Evolutionary conservation across 441 rosid genomes (phyloP).

Genomic region (Eutrema salsugineum): DNA sequence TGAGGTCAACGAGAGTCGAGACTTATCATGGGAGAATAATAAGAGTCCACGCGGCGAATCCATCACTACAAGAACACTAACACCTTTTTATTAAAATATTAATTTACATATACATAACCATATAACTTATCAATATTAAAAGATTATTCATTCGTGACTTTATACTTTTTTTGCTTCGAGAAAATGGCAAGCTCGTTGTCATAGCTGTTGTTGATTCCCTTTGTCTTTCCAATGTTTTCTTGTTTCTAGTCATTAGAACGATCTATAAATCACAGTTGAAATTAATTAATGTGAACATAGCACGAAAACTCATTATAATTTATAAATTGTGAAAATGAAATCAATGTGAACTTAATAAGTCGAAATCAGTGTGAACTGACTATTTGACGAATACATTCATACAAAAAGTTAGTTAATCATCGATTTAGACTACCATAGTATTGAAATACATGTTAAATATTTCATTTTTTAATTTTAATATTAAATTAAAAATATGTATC

Average conservation of each 20-base stretch:
- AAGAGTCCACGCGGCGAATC: conserved; percentile 33
- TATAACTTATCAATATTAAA: background rate
- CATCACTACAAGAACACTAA: conserved; percentile 33
- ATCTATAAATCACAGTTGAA: background rate
- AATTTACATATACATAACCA: background rate
- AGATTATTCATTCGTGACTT: conserved; percentile 22
- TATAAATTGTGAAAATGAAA: too few species aligned
- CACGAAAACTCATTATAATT: too few species aligned
- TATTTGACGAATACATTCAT: too few species aligned
- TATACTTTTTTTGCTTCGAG: conserved; percentile 21
- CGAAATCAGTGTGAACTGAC: too few species aligned
- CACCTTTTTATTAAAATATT: conserved; percentile 11
- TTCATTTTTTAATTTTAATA: too few species aligned
- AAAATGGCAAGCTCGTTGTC: conserved; percentile 32
- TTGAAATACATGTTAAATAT: too few species aligned
- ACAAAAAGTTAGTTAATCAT: too few species aligned
- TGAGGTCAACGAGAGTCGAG: conserved; percentile 31
- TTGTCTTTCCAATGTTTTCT: conserved; percentile 30
- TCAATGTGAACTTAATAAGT: too few species aligned
- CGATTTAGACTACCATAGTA: too few species aligned
- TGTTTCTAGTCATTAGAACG: conserved; percentile 9
- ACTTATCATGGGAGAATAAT: conserved; percentile 27
- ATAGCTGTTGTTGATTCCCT: conserved; percentile 40
- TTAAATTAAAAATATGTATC: too few species aligned
- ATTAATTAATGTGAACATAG: too few species aligned